A percentile compares a stretch with the other conserved stretches of the same genome.
phyloP scores from a whole-genome alignment of 2,329 filamentous ascomycete species.

The Ceratocystis cacaofunesta region DNA sequence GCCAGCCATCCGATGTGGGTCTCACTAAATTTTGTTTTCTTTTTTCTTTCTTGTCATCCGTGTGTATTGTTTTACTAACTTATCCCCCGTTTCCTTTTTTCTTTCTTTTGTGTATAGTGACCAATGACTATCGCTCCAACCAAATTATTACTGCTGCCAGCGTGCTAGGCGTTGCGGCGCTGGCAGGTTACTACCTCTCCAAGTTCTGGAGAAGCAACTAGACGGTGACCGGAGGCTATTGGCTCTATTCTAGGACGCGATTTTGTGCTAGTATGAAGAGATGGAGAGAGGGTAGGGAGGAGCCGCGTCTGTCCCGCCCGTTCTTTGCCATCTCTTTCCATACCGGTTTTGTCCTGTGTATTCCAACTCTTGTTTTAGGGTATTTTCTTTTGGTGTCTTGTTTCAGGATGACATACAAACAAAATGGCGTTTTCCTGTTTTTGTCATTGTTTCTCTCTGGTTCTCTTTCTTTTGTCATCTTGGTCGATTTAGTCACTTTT shows the following conservation, averaged over 20 bases:
- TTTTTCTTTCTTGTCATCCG: neutral
- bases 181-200: slow-evolving; percentile 25
- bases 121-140: slow-evolving; percentile 23
- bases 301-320: too few species aligned
- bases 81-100: neutral
- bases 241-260: too few species aligned
- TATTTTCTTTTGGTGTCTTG: slow-evolving; percentile 1
- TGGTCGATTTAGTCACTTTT: slow-evolving; percentile 7
- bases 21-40: neutral
- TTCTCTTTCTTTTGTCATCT: slow-evolving; percentile 14
- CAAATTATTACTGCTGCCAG: slow-evolving; percentile 25
- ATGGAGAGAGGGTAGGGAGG: too few species aligned
- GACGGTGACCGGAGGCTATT: too few species aligned
- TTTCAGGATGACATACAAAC: slow-evolving; percentile 6
- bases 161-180: slow-evolving; percentile 26
- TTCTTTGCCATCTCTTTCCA: too few species aligned
- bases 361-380: slow-evolving; percentile 5
- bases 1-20: slow-evolving; percentile 12
- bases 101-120: slow-evolving; percentile 19
- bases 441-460: slow-evolving; percentile 5
- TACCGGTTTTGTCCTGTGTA: neutral
- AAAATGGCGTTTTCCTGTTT: slow-evolving; percentile 13
- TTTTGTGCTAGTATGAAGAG: too few species aligned
- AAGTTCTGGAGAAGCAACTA: slow-evolving; percentile 14
- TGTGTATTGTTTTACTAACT: neutral